Percentiles rank a stretch among this genome's conserved stretches.
phyloP scores from a whole-genome alignment of 306 rosid genomes.

The Vigna radiata region DNA sequence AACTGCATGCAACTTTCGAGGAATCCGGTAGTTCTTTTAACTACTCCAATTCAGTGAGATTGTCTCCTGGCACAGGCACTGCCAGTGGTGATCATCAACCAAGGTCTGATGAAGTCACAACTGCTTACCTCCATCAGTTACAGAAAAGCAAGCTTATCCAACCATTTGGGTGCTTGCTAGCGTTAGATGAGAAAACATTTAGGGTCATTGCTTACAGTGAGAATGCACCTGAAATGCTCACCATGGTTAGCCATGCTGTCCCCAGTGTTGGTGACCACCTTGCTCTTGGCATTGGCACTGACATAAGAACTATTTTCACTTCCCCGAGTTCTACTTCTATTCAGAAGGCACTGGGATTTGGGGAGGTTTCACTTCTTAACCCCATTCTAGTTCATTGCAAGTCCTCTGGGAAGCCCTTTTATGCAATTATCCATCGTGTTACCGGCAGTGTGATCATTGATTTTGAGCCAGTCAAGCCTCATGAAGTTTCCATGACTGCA shows the following conservation, averaged over 20 bases:
- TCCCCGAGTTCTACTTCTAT: slow-evolving; percentile 74
- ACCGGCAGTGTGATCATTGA: slow-evolving; percentile 74
- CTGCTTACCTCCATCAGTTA: slow-evolving; percentile 78
- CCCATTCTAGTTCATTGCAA: slow-evolving; percentile 88
- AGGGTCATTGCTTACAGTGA: slow-evolving; percentile 86
- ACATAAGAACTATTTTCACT: slow-evolving; percentile 71
- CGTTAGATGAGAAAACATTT: slow-evolving; percentile 78
- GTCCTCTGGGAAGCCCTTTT: slow-evolving; percentile 86
- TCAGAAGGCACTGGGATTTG: slow-evolving; percentile 78
- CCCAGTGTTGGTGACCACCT: slow-evolving; percentile 84
- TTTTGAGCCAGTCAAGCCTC: slow-evolving; percentile 83
- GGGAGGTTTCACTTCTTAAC: slow-evolving; percentile 82
- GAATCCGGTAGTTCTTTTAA: slow-evolving; percentile 77
- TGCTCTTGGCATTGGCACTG: slow-evolving; percentile 82
- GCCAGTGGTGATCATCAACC: slow-evolving; percentile 56
- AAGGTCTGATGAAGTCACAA: slow-evolving; percentile 69
- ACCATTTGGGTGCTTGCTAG: slow-evolving; percentile 85
- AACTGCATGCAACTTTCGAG: slow-evolving; percentile 79
- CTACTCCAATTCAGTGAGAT: slow-evolving; percentile 78
- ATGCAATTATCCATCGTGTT: slow-evolving; percentile 80
- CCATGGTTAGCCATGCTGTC: slow-evolving; percentile 83
- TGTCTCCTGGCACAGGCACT: slow-evolving; percentile 45
- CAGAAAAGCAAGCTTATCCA: slow-evolving; percentile 87
- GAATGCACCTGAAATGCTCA: slow-evolving; percentile 86
- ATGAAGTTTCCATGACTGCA: slow-evolving; percentile 79